Percentiles rank a stretch among this genome's conserved stretches.
Evolutionary conservation across 2,329 filamentous ascomycete species (phyloP).

Genomic region (Penicillium nordicum): DNA sequence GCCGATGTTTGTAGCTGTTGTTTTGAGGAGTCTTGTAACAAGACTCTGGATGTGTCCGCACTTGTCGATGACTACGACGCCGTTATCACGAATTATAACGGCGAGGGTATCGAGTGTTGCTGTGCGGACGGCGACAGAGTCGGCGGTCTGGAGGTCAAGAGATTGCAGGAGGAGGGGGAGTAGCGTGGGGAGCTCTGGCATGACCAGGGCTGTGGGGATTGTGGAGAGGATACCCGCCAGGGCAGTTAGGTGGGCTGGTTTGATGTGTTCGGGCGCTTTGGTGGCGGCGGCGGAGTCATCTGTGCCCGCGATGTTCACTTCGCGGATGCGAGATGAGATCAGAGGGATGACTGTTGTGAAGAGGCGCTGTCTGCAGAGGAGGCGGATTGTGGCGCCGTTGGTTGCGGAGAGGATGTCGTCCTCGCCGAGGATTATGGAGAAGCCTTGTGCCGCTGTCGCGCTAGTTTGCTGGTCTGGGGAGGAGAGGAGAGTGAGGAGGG

Average conservation of each 20-base stretch:
- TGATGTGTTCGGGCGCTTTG: conserved; percentile 36
- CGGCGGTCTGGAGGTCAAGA: conserved; percentile 52
- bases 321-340: conserved; percentile 53
- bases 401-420: conserved; percentile 59
- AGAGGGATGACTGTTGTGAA: conserved; percentile 59
- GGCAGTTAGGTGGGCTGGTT: conserved; percentile 62
- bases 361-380: conserved; percentile 61
- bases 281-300: conserved; percentile 32
- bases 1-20: conserved; percentile 26
- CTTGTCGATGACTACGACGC: conserved; percentile 47
- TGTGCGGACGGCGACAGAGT: conserved; percentile 54
- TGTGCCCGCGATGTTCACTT: conserved; percentile 33
- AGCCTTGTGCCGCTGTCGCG: conserved; percentile 53
- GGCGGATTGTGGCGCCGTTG: conserved; percentile 60
- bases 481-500: conserved; percentile 46
- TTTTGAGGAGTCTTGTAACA: conserved; percentile 55
- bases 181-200: conserved; percentile 56
- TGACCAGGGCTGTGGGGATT: conserved; percentile 58
- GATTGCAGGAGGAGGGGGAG: conserved; percentile 61
- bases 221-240: conserved; percentile 60
- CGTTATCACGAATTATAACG: conserved; percentile 57
- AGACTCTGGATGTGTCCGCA: conserved; percentile 58
- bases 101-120: conserved; percentile 59
- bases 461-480: conserved; percentile 48
- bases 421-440: conserved; percentile 57